These are phyloP conservation scores for Letharia lupina DNA, from an alignment of 495 filamentous ascomycete genomes.

Conservation along the genomic window DNA sequence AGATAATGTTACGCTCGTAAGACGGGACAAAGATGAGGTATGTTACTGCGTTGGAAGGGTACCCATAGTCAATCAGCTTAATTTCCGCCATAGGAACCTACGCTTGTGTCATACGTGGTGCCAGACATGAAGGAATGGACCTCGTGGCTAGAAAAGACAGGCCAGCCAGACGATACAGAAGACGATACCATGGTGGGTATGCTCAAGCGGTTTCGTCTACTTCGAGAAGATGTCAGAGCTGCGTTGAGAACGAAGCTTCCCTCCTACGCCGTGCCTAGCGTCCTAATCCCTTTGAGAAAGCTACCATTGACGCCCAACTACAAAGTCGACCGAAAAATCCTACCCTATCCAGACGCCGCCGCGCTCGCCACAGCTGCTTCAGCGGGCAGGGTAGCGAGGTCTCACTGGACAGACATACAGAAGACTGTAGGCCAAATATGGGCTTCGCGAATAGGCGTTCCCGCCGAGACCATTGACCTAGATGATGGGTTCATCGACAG, in stretches of 20 bases:
- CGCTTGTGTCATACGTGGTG: conserved; percentile 83
- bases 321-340: conserved; percentile 81
- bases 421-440: conserved; percentile 60
- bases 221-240: conserved; percentile 67
- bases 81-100: conserved; percentile 48
- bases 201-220: conserved; percentile 53
- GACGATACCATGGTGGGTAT: conserved; percentile 50
- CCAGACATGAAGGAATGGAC: conserved; percentile 69
- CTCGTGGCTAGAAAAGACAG: conserved; percentile 52
- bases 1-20: conserved; percentile 81
- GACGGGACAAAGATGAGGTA: conserved; percentile 75
- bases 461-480: conserved; percentile 48
- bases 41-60: not conserved
- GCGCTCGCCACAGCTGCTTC: conserved; percentile 45
- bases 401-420: conserved; percentile 53
- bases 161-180: conserved; percentile 35
- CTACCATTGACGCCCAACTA: conserved; percentile 50
- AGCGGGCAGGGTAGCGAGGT: conserved; percentile 33
- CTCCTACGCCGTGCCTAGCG: conserved; percentile 69
- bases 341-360: conserved; percentile 81
- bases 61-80: not conserved
- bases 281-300: conserved; percentile 69
- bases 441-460: conserved; percentile 44
- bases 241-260: conserved; percentile 70
- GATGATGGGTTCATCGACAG: conserved; percentile 73